Base-by-base conservation (phyloP, 768 basidiomycete species). In the Saitozyma sp. region DNA sequence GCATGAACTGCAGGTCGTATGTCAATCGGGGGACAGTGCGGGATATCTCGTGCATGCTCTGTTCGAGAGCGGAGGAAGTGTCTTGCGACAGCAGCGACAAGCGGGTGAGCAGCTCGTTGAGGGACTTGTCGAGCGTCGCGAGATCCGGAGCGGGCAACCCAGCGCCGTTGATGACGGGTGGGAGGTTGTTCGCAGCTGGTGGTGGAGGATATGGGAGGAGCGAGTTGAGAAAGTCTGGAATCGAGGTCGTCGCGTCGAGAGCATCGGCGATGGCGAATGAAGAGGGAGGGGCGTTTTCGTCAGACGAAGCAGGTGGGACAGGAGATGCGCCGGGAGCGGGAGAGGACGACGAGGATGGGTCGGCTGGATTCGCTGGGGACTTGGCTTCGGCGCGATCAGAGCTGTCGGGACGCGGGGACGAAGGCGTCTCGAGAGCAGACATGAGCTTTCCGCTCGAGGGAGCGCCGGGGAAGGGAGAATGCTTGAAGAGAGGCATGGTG, bases 1-100 rank as follows among this genome's bases (percentile, higher is more conserved):
- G 88, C 87, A 97, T 94, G 82, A 96, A 96, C 76, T 98, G 94
- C 42, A 99, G 83, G 80, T 98, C 96, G 77, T 96, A 98, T 1
- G 90, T 87, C 51, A 99, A 84, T 45, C 96, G 86, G 11, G 96
- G 92, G 19, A 97, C 88, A 6, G 88, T 86, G 54, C 93, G 86
- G 2, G 94, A 92, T 49, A 97, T 90, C 75, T 97, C 93, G 74
- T 92, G 89, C 62, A 99, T 93, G 51, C 87, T 86, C 64, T 87
- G 87, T 78, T 97, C 96, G 59, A 97, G 85, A 56, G 89, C 83
- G 10, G 87, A 81, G 3, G 92, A 90, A 0, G 93, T 94, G 69
- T 97, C 94, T 74, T 92, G 89, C 49, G 87, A 87, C 42, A 91
- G 88, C 45, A 93, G 85, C 64, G 95, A 92, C 29, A 96, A 84